Base-by-base conservation (phyloP, 345 rosid species). In the Linum trigynum region DNA sequence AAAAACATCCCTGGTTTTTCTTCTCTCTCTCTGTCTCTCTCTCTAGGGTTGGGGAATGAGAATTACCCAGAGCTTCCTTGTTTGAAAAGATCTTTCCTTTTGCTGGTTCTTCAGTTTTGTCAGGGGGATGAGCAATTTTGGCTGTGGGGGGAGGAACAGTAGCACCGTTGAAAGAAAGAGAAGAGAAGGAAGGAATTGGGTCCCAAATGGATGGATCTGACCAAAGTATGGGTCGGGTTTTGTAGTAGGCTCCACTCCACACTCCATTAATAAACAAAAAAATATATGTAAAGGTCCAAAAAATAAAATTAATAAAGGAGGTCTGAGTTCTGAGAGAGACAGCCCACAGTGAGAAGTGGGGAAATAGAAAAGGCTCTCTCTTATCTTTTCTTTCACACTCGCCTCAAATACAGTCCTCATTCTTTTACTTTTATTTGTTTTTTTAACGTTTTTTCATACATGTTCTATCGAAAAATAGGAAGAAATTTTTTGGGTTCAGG, bases 191-290 rank as follows among this genome's bases (percentile, higher is more conserved):
- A 55, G 11, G 23, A 61, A 45, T 73, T 74, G 82, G 79, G 55
- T 75, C 76, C 84, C 62, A 59, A 59, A 72, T 65, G 62, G 72
- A 73, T 72, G 70, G 82, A 86, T 87, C 79, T 78, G 80, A 73
- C 71, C 75, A 48, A 82, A 74, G 73, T 75, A 69, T 77, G 74
- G 81, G 83, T 15, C 53, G 11, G 53, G 53, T 7, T 48, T 66
- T 64, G 32, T 23, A 65, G 68, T 78, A 66, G 90, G 85, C 70
- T 79, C 86, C 89, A 76, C 67, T 59, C 7, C 32, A 38, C 12
- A 23, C 42, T 2, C n/a, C 15, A 39, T 59, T 38, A 38, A 43
- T 43, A 48, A 48, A 1, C 14, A 9, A 48, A 9, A 5, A 9
- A 48, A 48, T 48, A 3, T 6, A 48, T 9, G 2, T 48, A 48